Conservation (phyloP, 257 asterid species). For the Leonotis leonurus region DNA sequence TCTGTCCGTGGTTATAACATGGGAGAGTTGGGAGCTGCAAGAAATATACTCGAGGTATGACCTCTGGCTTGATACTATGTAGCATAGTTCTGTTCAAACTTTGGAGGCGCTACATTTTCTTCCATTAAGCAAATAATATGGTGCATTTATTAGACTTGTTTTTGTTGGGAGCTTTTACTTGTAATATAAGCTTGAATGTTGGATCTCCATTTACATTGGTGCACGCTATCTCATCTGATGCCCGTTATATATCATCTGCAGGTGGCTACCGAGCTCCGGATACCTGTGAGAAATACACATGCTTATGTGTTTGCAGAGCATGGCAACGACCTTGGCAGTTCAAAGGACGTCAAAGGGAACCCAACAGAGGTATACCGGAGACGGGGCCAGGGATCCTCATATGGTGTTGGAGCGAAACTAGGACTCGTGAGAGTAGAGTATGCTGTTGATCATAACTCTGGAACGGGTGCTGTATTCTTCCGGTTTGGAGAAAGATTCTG, state of each 20-base stretch:
- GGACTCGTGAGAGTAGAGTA: constrained; percentile 91
- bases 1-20: constrained; percentile 93
- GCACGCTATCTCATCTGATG: no score
- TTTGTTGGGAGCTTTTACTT: no score
- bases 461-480: constrained; percentile 85
- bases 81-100: neutral
- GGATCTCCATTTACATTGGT: no score
- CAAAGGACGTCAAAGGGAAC: constrained; percentile 91
- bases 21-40: constrained; percentile 98
- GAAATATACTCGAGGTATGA: constrained; percentile 78
- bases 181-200: no score
- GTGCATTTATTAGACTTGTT: no score
- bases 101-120: neutral
- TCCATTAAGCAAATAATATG: neutral
- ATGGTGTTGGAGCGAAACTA: constrained; percentile 83
- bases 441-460: constrained; percentile 87
- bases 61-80: no score
- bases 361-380: constrained; percentile 91
- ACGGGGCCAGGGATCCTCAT: constrained; percentile 89
- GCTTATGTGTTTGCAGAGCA: constrained; percentile 91
- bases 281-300: constrained; percentile 76
- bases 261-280: constrained; percentile 85
- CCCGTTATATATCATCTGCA: constrained; percentile 19
- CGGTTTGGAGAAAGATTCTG: constrained; percentile 95
- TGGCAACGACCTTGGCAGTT: constrained; percentile 89